A percentile compares a stretch with the other conserved stretches of the same genome.
Conservation (phyloP, 192 early-diverging fungal genomes). For the Backusella psychrophila region DNA sequence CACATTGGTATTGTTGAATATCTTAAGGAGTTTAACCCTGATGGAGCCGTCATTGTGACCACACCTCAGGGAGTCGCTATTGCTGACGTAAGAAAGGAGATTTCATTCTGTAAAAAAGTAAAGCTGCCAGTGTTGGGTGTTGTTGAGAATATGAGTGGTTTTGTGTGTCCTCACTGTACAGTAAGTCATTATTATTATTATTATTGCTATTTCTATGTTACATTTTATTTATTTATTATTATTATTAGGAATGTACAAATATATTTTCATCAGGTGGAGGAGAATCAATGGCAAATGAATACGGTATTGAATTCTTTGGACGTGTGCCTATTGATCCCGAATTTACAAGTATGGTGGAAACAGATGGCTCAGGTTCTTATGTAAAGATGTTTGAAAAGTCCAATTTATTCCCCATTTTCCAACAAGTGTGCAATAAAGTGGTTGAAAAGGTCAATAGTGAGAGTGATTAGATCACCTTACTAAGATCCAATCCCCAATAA, state of each 20-base stretch:
- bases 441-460: constrained; percentile 18
- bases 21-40: constrained; percentile 74
- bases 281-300: constrained; percentile 83
- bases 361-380: constrained; percentile 33
- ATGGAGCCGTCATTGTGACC: constrained; percentile 93
- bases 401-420: constrained; percentile 53
- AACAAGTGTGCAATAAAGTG: constrained; percentile 43
- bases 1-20: constrained; percentile 93
- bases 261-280: constrained; percentile 96
- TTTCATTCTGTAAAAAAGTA: constrained; percentile 91
- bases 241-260: constrained; percentile 72
- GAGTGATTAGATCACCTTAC: not conserved
- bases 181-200: constrained; percentile 31
- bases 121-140: constrained; percentile 84
- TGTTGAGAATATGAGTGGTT: constrained; percentile 97
- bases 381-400: constrained; percentile 50
- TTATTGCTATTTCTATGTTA: constrained; percentile 36
- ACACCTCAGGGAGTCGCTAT: constrained; percentile 86
- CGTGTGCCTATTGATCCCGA: constrained; percentile 90
- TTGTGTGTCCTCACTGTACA: constrained; percentile 84
- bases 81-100: constrained; percentile 92
- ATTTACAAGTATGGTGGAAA: constrained; percentile 64
- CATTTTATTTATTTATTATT: constrained; percentile 53
- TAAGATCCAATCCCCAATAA: constrained; percentile 36
- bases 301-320: constrained; percentile 84